A percentile compares a stretch with the other conserved stretches of the same genome.
These are phyloP conservation scores for Pisolithus thermaeus DNA, from an alignment of 1,284 basidiomycete species.

Conservation along the genomic window DNA sequence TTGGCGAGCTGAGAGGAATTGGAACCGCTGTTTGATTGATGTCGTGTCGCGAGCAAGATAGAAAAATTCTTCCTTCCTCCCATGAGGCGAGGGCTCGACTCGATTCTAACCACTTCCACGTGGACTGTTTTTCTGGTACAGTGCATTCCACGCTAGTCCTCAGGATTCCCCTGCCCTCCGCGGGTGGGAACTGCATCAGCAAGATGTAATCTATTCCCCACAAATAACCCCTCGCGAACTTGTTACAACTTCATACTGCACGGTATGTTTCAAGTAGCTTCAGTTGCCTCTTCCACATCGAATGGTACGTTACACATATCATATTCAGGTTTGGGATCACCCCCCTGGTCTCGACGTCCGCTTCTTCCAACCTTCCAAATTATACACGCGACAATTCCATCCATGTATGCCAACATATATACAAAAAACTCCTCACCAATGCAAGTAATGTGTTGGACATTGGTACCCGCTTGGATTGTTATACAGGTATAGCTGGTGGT, in stretches of 20 bases:
- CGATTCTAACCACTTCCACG: conserved; percentile 84
- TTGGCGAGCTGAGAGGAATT: too few relatives aligned
- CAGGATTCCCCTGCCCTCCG: conserved; percentile 61
- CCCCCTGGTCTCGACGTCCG: too few relatives aligned
- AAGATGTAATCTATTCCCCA: conserved; percentile 90
- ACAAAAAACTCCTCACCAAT: conserved; percentile 35
- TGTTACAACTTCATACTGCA: conserved; percentile 65
- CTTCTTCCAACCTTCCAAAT: not conserved
- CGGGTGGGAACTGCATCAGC: conserved; percentile 69
- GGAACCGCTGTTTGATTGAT: conserved; percentile 72
- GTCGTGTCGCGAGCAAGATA: conserved; percentile 95
- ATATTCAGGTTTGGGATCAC: too few relatives aligned
- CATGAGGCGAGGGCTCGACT: too few relatives aligned
- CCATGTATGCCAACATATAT: not conserved
- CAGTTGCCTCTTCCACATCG: conserved; percentile 42
- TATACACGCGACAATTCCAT: not conserved
- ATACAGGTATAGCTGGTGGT: conserved; percentile 83
- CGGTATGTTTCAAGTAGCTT: too few relatives aligned
- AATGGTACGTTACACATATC: conserved; percentile 86
- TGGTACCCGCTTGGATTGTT: conserved; percentile 58
- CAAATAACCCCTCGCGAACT: conserved; percentile 76
- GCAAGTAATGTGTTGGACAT: conserved; percentile 47
- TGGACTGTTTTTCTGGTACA: conserved; percentile 77
- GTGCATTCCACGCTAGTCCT: conserved; percentile 79
- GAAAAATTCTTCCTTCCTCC: conserved; percentile 82